Percentiles rank a stretch among this genome's conserved stretches.
Conservation (phyloP, 805 yeast species). For the Lipomyces sp. region DNA sequence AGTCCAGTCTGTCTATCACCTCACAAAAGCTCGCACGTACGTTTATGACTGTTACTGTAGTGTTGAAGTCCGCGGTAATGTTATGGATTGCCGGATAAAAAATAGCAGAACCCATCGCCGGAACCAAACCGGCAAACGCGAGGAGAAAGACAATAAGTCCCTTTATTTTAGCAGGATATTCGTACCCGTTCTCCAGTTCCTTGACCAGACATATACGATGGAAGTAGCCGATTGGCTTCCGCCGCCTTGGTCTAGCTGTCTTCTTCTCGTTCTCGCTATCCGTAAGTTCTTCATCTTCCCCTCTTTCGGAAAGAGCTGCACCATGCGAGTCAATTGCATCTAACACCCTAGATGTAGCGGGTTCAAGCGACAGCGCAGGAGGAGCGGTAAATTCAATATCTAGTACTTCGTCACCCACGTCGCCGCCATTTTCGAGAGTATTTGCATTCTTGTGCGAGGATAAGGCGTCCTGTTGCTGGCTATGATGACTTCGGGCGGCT, state of each 20-base stretch:
- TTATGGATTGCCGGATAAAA: conserved; percentile 72
- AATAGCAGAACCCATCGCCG: conserved; percentile 88
- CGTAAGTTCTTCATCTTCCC: neutral
- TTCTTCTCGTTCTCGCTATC: neutral
- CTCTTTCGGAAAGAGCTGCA: neutral
- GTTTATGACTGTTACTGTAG: conserved; percentile 61
- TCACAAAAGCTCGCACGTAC: conserved; percentile 34
- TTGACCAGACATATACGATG: conserved; percentile 49
- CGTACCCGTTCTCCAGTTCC: conserved; percentile 70
- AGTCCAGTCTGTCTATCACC: too few species aligned
- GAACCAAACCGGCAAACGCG: conserved; percentile 71
- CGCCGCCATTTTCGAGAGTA: too few species aligned
- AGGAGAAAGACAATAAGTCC: conserved; percentile 57
- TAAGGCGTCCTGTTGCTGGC: too few species aligned
- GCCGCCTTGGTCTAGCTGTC: neutral
- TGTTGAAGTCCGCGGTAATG: conserved; percentile 52
- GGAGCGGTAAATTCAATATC: conserved; percentile 3
- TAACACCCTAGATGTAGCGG: conserved; percentile 11
- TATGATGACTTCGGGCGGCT: too few species aligned
- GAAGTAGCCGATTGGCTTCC: conserved; percentile 17
- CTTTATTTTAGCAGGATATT: conserved; percentile 53
- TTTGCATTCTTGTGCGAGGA: too few species aligned
- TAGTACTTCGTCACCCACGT: neutral
- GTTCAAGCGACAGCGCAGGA: conserved; percentile 17
- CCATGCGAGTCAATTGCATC: conserved; percentile 5